Evolutionary conservation across 2,329 filamentous ascomycete species (phyloP), one percentile per base, ranked within the genome.

Genomic region (Ceratocystis variospora): DNA sequence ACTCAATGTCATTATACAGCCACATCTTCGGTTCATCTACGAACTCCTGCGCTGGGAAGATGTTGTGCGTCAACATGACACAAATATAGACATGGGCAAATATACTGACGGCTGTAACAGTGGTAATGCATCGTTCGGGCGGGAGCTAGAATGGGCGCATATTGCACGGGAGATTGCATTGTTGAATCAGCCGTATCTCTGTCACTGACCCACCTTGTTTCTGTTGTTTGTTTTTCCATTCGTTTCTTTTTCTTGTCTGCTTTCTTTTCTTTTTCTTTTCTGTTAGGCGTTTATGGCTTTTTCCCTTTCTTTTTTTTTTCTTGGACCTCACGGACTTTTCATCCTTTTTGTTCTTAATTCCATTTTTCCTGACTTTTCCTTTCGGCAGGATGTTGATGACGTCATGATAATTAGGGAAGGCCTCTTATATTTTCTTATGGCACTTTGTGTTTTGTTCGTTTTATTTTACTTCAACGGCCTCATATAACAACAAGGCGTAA

Each of bases 31-130:
- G 67, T 99, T 99, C 76, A 88, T 89, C 70, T 96, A 97, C 73
- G 94, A 99, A 77, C 82, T 99, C 37, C 80, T 99, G 63, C 95
- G 95, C 75, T 97, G 93, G 90, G 94, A 99, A 76, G 93, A 96
- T 75, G 67, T n/a, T 63, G 15, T 59, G 55, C 55, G 55, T n/a
- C 55, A 37, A n/a, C 8, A 59, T 33, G 33, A 33, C 55, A n/a
- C 28, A 5, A 25, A 7, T n/a, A 37, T 31, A 33, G 55, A 59
- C 31, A 19, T 37, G 31, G 25, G 15, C 7, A 33, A 17, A 19
- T 28, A n/a, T 22, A 8, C 55, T 19, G 55, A 19, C n/a, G 15
- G 31, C 55, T 59, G 55, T 59, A n/a, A 37, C 28, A 72, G 33
- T 69, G 69, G 1, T 72, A 74, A 5, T 70, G 53, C 25, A 25